Evolutionary conservation across 257 asterid genomes (phyloP), one percentile per base, ranked within the genome.

Genomic region (Nicotiana paniculata): DNA sequence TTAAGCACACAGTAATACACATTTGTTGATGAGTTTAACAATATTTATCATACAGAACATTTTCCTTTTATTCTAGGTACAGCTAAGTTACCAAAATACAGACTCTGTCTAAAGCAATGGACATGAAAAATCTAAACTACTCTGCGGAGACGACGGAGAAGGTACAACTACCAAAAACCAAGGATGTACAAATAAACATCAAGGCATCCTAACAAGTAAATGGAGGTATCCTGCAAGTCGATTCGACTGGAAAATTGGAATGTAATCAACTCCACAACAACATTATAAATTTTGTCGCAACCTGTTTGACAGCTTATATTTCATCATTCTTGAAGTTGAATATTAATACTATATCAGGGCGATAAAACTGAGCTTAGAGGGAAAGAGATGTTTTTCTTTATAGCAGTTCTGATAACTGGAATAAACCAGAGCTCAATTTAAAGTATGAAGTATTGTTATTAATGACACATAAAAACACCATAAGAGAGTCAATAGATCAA

Each of bases 401-500:
- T 7, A 75, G 63, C 79, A 48, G 8, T 51, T 51, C 46, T 15
- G 79, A 26, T 0, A 48, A 75, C 15, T 75, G 1, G 1, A 51
- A 74, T 48, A 48, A 48, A 0, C 4, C 43, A 24, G 5, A 48
- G 28, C 3, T 26, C 16, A 75, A 75, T 75, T n/a, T 0, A 15
- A 51, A 75, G 63, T 51, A 75, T 51, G 1, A 12, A 75, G 63
- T 75, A 51, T 75, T 3, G 63, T 51, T 37, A 51, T 51, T 75
- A 75, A 75, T 75, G 43, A 75, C 37, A 75, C 62, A 51, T 57
- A 2, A 77, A 84, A 67, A 58, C 59, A 30, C 76, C 82, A 15
- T 17, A 37, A 69, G 18, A 51, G 57, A 61, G 77, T 77, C 81
- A 66, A 59, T 63, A 70, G 17, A 65, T 18, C 28, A 55, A 28